Base-by-base conservation (phyloP, 257 asterid species). In the Fraxinus quadrangulata region DNA sequence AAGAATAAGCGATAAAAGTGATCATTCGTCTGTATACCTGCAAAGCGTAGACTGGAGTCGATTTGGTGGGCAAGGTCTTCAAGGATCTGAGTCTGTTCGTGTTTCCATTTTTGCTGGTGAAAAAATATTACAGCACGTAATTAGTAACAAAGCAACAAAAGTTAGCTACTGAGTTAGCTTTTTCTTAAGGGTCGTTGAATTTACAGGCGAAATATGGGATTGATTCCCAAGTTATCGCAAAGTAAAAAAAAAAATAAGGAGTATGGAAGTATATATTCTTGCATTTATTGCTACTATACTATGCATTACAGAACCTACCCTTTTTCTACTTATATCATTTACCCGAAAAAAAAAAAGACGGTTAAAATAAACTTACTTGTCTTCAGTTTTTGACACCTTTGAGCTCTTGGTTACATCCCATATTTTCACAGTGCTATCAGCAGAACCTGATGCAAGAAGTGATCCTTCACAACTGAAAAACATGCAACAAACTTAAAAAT, bases 371-470 rank as follows among this genome's bases (percentile, higher is more conserved):
- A 71, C 97, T 83, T 86, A 92, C 98, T 45, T 90, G 54, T 96
- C 99, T 47, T 96, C 99, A 5, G 82, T 75, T 82, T 90, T 94
- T 34, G 88, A 77, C 65, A 83, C 74, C 85, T 86, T 96, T 59
- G 97, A 83, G 85, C 98, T 92, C 26, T 96, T 84, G 67, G 95
- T 83, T 24, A 90, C 99, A 84, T 96, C 99, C 99, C 99, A 96
- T 82, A 96, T 73, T 82, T 96, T 93, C 61, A 96, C 99, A 37
- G 99, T 90, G 89, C 95, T 86, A 84, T 96, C 99, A 36, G 99
- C 99, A 79, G 99, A 93, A 72, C 99, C 99, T 40, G 99, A 96
- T 77, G 99, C 99, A 70, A 96, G 92, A 69, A 96, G 91, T 13
- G 99, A 92, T 42, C 99, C 97, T 90, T 96, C 99, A 72, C 98